Base-by-base conservation (phyloP, 2,329 filamentous ascomycete genomes). In the Chalaropsis thielavioides region DNA sequence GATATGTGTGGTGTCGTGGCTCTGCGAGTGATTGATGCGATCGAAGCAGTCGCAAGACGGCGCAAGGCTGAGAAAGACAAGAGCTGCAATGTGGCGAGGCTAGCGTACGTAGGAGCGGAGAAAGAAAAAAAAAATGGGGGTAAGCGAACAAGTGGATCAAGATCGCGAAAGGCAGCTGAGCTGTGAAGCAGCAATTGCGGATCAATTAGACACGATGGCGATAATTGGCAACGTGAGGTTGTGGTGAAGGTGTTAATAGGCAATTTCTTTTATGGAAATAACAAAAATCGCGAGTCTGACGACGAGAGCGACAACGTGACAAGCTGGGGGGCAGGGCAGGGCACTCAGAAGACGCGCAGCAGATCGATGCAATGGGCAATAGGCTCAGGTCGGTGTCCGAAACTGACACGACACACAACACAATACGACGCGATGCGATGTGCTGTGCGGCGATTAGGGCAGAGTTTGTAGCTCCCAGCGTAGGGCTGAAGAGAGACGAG, bases 91-190 rank as follows among this genome's bases (percentile, higher is more conserved):
- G 46, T 24, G 46, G 46, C 46, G 46, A 51, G 24, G 3, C 10
- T 24, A 27, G 7, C 43, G 43, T n/a, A 19, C 15, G 43, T 3
- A 38, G 27, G 27, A 60, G 41, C 46, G 24, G 35, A 51, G 3
- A 43, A 19, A 41, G 22, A 22, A 31, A 65, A 17, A 40, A 35
- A 35, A 65, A 40, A 24, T 43, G 44, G 63, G 58, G 63, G 49
- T 62, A 38, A 19, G 19, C 31, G 5, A 15, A 31, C 3, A 15
- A 31, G 60, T 44, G n/a, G 40, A 49, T 62, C 10, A n/a, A 38
- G 31, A 46, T 17, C 22, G 17, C 22, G 59, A 61, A 44, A 17
- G 3, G 38, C 41, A 17, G 60, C 22, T 4, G 19, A 17, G 60
- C 22, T 4, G 19, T 35, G 54, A 58, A 11, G 27, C 54, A 38